Evolutionary conservation across 306 rosid species (phyloP).

Genomic region (Dicorynia guianensis): DNA sequence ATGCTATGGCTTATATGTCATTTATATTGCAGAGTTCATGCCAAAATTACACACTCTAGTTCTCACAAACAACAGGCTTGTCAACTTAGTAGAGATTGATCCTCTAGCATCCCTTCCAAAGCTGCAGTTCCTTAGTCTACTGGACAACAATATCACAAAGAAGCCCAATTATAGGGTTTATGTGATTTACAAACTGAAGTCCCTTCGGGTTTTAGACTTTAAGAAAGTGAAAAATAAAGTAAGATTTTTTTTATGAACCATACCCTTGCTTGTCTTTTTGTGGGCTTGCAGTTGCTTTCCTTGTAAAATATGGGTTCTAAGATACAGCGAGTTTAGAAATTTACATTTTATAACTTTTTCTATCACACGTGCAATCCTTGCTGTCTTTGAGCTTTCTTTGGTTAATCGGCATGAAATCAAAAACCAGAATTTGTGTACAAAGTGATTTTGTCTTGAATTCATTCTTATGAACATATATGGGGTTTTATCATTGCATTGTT

Average conservation of each 20-base stretch:
- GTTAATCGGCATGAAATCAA: slow-evolving; percentile 13
- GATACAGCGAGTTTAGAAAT: background rate
- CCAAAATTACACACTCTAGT: slow-evolving; percentile 86
- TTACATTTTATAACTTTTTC: slow-evolving; percentile 1
- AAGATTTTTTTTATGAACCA: slow-evolving; percentile 13
- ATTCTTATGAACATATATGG: slow-evolving; percentile 7
- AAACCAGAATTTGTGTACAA: background rate
- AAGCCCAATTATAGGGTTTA: slow-evolving; percentile 86
- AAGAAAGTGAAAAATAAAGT: slow-evolving; percentile 86
- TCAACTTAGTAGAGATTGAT: slow-evolving; percentile 89
- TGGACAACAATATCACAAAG: slow-evolving; percentile 91
- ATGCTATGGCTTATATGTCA: slow-evolving; percentile 24
- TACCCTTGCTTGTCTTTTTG: background rate
- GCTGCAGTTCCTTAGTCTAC: slow-evolving; percentile 82
- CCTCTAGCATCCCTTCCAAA: slow-evolving; percentile 79
- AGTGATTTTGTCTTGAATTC: slow-evolving; percentile 1
- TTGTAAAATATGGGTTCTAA: slow-evolving; percentile 16
- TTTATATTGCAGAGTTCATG: slow-evolving; percentile 73
- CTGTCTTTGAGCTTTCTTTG: background rate
- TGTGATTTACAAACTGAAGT: slow-evolving; percentile 74
- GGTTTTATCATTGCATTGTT: slow-evolving; percentile 11
- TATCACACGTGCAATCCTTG: background rate
- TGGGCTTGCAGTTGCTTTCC: slow-evolving; percentile 10
- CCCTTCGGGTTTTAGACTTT: slow-evolving; percentile 89
- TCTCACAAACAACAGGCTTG: slow-evolving; percentile 95